Base-by-base conservation (phyloP, 2,329 filamentous ascomycete genomes). In the Clonostachys rosea region DNA sequence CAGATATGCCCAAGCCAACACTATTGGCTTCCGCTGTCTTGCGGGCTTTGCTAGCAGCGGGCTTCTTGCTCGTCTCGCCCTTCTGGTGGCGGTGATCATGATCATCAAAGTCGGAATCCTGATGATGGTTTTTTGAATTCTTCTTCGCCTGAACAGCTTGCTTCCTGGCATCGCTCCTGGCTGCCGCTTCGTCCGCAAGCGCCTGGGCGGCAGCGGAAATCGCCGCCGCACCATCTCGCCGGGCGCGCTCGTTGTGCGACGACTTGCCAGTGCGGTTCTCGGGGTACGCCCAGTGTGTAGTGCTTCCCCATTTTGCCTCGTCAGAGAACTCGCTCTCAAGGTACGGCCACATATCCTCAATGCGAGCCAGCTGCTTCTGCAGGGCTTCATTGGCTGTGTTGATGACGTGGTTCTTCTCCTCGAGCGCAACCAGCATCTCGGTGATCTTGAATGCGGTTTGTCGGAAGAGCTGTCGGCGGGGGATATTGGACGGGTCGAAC, bases 391-490 rank as follows among this genome's bases (percentile, higher is more conserved):
- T 94, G 47, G 94, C 92, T 14, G 92, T 95, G 36, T 89, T 87
- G 48, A 97, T 87, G 56, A 99, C 94, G 56, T 96, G 91, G 56
- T 96, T 96, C 70, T 99, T 99, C 69, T 99, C 94, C 61, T 99
- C 94, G 36, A 97, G 79, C 2, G 91, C 92, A 43, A 90, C 83
- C 41, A 97, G 82, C 75, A 97, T 87, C 56, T 91, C 87, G 54
- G 86, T 82, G 45, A 96, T 85, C 54, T 87, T 86, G 57, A 83
- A 77, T 36, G 90, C 85, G 46, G 92, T 83, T 50, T 89, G 84
- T 57, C 84, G 82, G 62, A 92, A 95, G 40, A 91, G 74, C 58
- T 87, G 81, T 54, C 89, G 83, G 53, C 85, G 81, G 45, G 77
- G 78, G 40, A 87, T 63, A 58, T 87, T 85, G 56, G 72, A 72